Conservation (phyloP, 2,329 filamentous ascomycete genomes). For the Fusarium sp. region DNA sequence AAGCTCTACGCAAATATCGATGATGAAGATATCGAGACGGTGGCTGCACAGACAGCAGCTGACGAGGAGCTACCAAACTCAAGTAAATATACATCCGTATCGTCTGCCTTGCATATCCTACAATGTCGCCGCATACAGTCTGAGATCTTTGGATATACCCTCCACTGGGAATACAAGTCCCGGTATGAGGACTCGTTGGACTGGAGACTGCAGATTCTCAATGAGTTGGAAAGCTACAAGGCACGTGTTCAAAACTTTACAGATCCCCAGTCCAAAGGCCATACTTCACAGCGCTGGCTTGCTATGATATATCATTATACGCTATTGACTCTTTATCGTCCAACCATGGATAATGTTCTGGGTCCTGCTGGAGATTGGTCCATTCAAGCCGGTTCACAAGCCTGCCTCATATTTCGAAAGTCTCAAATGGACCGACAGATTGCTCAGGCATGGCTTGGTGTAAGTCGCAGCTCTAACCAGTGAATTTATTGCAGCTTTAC, state of each 20-base stretch:
- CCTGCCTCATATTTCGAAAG: neutral
- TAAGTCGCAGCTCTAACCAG: neutral
- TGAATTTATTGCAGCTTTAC: neutral
- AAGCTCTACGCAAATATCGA: neutral
- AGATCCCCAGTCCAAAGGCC: neutral
- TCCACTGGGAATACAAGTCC: neutral
- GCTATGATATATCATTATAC: neutral
- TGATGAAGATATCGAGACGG: neutral
- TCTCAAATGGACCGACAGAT: neutral
- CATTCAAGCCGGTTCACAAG: neutral
- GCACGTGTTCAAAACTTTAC: neutral
- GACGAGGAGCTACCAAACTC: neutral
- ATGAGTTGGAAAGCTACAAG: neutral
- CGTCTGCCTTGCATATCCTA: neutral
- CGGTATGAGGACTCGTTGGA: neutral
- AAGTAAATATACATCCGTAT: neutral
- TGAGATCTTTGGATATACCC: neutral
- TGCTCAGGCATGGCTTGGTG: neutral
- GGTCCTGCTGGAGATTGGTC: neutral
- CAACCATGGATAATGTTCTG: neutral
- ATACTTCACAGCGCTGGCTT: neutral
- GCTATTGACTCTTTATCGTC: neutral
- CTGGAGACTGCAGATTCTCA: neutral
- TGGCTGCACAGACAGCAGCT: neutral
- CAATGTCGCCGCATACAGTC: neutral